phyloP scores from a whole-genome alignment of 2,329 filamentous ascomycete genomes.

The Mollisia scopiformis region DNA sequence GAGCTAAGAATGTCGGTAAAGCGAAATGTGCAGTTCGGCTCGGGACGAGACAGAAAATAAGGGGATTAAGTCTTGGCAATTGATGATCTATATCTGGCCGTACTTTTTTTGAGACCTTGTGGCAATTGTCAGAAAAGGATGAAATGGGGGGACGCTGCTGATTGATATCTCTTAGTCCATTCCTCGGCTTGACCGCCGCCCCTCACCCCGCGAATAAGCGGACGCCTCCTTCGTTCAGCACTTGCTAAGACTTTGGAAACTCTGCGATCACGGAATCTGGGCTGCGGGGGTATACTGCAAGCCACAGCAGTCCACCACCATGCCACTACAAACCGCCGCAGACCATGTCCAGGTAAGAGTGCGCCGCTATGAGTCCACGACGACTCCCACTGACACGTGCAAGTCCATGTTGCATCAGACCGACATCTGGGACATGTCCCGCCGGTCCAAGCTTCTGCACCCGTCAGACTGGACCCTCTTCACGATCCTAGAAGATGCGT shows the following conservation, averaged over 20 bases:
- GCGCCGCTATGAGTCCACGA: not conserved
- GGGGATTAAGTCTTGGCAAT: not conserved
- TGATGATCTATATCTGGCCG: not conserved
- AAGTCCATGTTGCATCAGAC: not conserved
- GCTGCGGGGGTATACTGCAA: not conserved
- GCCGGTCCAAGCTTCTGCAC: not conserved
- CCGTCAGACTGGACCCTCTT: not conserved
- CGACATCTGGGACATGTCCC: not conserved
- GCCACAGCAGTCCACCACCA: not conserved
- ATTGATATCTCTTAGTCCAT: not conserved
- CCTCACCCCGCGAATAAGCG: not conserved
- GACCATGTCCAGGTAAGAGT: not conserved
- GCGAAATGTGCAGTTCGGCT: not conserved
- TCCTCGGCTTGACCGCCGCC: not conserved
- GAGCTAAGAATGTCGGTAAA: not conserved
- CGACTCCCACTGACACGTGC: not conserved
- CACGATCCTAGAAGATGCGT: not conserved
- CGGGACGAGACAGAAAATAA: not conserved
- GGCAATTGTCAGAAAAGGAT: not conserved
- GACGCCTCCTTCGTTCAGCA: not conserved
- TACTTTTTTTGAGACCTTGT: not conserved
- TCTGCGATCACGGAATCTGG: not conserved
- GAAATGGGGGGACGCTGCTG: not conserved
- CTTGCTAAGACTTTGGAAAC: not conserved
- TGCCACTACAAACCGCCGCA: not conserved